Evolutionary conservation across 345 rosid species (phyloP).

Genomic region (Murraya koenigii): DNA sequence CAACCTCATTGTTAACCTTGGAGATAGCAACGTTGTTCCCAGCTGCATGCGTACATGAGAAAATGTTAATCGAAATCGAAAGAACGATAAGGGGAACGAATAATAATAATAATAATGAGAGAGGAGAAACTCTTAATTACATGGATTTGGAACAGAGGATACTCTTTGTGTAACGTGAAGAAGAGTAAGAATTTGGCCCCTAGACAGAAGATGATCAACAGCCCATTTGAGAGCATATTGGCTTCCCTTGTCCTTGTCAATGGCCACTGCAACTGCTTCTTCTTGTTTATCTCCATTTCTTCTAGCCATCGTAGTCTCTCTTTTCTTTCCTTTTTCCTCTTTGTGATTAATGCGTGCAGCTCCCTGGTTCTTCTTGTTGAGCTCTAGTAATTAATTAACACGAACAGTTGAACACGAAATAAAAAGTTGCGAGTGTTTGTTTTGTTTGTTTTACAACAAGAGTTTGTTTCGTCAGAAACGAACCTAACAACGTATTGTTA

Average conservation of each 20-base stretch:
- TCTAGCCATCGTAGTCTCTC: slow-evolving; percentile 7
- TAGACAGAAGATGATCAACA: slow-evolving; percentile 50
- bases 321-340: background rate
- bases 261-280: slow-evolving; percentile 50
- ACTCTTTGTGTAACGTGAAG: slow-evolving; percentile 54
- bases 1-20: slow-evolving; percentile 27
- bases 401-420: background rate
- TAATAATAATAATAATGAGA: no score
- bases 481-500: background rate
- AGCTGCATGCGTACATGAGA: slow-evolving; percentile 25
- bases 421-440: background rate
- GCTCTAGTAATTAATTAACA: background rate
- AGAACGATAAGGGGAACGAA: no score
- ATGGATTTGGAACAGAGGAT: slow-evolving; percentile 37
- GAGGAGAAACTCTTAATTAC: slow-evolving; percentile 16
- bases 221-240: slow-evolving; percentile 80
- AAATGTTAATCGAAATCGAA: background rate
- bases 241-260: slow-evolving; percentile 77
- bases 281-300: slow-evolving; percentile 26
- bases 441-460: background rate
- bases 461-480: background rate
- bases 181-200: slow-evolving; percentile 62
- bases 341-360: background rate
- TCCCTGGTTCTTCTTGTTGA: background rate
- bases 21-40: slow-evolving; percentile 30